Evolutionary conservation across 345 rosid genomes (phyloP).

Genomic region (Passiflora organensis): DNA sequence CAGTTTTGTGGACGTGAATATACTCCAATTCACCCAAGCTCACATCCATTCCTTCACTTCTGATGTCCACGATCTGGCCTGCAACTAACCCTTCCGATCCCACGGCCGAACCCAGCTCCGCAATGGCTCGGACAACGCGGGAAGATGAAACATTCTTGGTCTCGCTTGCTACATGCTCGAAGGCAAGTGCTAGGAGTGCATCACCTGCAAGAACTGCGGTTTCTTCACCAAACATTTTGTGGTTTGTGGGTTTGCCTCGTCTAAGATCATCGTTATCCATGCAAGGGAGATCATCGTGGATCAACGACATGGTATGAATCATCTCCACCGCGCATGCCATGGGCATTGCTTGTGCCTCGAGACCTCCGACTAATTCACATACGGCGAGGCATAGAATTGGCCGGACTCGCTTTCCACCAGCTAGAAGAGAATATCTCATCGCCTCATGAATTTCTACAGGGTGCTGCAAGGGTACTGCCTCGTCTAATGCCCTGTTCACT

Average conservation of each 20-base stretch:
- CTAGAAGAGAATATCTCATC: constrained; percentile 65
- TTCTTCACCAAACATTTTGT: constrained; percentile 49
- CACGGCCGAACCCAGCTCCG: constrained; percentile 39
- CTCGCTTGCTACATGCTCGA: constrained; percentile 41
- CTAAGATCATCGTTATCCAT: constrained; percentile 66
- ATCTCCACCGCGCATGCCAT: constrained; percentile 65
- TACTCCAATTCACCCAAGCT: constrained; percentile 27
- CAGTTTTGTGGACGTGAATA: constrained; percentile 38
- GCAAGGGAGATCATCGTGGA: constrained; percentile 73
- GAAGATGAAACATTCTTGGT: constrained; percentile 24
- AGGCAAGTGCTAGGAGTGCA: constrained; percentile 54
- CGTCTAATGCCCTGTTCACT: constrained; percentile 48
- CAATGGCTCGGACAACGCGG: constrained; percentile 34
- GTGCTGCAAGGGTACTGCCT: constrained; percentile 39
- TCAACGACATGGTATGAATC: constrained; percentile 64
- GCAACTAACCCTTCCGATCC: constrained; percentile 51
- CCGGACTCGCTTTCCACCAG: constrained; percentile 59
- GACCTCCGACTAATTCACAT: constrained; percentile 58
- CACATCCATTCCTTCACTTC: constrained; percentile 40
- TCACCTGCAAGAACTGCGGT: constrained; percentile 56
- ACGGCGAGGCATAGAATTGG: constrained; percentile 61
- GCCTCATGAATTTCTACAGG: constrained; percentile 55
- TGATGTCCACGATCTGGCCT: constrained; percentile 49
- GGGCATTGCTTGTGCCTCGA: constrained; percentile 40
- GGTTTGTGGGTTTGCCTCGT: constrained; percentile 56